A percentile compares a stretch with the other conserved stretches of the same genome.
Conservation (phyloP, 805 yeast species). For the Metschnikowia cerradonensis region DNA sequence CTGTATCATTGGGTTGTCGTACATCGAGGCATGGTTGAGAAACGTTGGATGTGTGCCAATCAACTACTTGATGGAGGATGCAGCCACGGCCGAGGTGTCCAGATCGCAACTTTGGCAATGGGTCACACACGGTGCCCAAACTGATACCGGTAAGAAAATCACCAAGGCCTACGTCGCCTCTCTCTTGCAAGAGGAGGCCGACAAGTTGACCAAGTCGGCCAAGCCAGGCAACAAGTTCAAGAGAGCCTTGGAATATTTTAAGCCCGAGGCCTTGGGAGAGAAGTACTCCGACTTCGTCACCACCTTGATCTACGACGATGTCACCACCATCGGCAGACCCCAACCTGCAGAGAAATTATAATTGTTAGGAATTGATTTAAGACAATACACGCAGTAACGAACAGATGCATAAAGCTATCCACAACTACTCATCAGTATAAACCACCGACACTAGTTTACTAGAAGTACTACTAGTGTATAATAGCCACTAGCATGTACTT, state of each 20-base stretch:
- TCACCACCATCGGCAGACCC: constrained; percentile 51
- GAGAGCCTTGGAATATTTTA: constrained; percentile 65
- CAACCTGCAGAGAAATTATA: constrained; percentile 38
- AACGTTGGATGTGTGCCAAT: constrained; percentile 85
- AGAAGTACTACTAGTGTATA: too few relatives aligned
- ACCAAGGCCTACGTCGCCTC: constrained; percentile 56
- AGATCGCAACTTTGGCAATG: constrained; percentile 80
- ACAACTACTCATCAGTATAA: too few relatives aligned
- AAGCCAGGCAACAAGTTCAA: constrained; percentile 62
- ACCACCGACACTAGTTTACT: too few relatives aligned
- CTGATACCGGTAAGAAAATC: constrained; percentile 54
- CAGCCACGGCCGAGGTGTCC: constrained; percentile 86
- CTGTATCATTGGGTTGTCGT: constrained; percentile 70
- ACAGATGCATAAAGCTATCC: too few relatives aligned
- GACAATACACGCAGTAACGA: background rate
- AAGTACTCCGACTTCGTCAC: constrained; percentile 76
- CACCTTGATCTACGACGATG: constrained; percentile 69
- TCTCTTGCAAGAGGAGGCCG: constrained; percentile 60
- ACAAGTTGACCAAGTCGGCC: constrained; percentile 44
- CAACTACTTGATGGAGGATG: constrained; percentile 83
- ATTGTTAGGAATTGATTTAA: background rate
- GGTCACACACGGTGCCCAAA: constrained; percentile 66
- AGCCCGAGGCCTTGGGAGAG: constrained; percentile 68
- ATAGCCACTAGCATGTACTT: too few relatives aligned
- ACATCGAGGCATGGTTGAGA: constrained; percentile 84